A percentile compares a stretch with the other conserved stretches of the same genome.
phyloP scores from a whole-genome alignment of 2,329 filamentous ascomycete genomes.

The Emericellopsis atlantica region DNA sequence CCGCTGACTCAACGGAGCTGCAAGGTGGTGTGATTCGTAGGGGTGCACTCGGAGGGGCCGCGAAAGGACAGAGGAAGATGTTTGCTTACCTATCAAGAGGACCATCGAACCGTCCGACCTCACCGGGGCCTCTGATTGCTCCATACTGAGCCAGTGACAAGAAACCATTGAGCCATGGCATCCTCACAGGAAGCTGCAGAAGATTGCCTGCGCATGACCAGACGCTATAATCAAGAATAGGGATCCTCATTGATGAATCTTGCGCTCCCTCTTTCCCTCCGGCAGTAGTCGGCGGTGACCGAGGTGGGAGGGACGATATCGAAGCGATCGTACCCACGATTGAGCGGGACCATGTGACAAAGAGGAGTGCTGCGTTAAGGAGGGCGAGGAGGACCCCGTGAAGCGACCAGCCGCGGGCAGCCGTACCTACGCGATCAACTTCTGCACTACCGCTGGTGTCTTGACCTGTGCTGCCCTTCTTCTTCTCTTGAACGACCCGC shows the following conservation, averaged over 20 bases:
- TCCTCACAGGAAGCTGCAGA: constrained; percentile 62
- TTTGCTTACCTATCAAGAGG: constrained; percentile 77
- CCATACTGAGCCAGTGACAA: constrained; percentile 67
- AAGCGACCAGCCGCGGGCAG: constrained; percentile 21
- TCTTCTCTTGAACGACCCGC: constrained; percentile 22
- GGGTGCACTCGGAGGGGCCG: constrained; percentile 1
- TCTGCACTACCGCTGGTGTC: constrained; percentile 4
- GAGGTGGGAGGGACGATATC: constrained; percentile 53
- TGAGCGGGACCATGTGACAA: constrained; percentile 53
- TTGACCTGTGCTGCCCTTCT: constrained; percentile 6
- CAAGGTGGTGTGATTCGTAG: constrained; percentile 17
- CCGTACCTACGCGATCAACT: background rate
- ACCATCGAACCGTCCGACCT: constrained; percentile 61
- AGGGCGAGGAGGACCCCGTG: constrained; percentile 40
- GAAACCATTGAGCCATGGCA: constrained; percentile 79
- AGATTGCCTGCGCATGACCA: constrained; percentile 65
- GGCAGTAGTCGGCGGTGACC: constrained; percentile 13
- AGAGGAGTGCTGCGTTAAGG: constrained; percentile 40
- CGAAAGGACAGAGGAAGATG: constrained; percentile 15
- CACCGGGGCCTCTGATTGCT: constrained; percentile 61
- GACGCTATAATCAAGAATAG: constrained; percentile 58
- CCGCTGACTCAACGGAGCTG: constrained; percentile 34
- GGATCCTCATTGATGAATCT: constrained; percentile 7
- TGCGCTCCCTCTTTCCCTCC: background rate
- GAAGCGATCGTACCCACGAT: constrained; percentile 51